phyloP scores from a whole-genome alignment of 78 protist species.

The Dictyostelium citrinum region DNA sequence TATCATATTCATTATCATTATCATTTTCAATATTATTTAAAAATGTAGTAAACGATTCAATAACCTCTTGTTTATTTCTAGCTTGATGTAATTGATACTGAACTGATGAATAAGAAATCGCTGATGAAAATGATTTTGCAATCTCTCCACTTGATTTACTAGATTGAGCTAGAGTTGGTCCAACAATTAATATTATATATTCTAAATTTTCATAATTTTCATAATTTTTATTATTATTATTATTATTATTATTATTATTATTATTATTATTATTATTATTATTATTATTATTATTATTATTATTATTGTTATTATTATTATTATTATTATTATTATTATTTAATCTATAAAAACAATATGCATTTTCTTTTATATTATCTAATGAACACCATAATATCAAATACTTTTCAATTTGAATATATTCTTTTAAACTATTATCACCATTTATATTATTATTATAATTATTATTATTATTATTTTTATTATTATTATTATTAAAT shows the following conservation, averaged over 20 bases:
- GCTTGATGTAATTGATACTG: neutral
- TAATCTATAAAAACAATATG: neutral
- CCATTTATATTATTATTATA: too few relatives aligned
- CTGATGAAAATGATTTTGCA: conserved; percentile 12
- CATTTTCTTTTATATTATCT: neutral
- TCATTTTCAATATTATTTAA: neutral
- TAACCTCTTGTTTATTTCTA: neutral
- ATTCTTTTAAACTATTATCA: neutral
- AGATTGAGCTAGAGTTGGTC: neutral
- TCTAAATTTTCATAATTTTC: neutral
- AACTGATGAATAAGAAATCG: neutral
- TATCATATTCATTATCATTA: neutral
- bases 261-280: neutral
- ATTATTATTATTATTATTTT: neutral
- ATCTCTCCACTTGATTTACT: neutral
- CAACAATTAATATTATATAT: neutral
- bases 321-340: neutral
- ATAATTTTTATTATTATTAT: neutral
- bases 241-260: neutral
- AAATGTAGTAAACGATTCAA: neutral
- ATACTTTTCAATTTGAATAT: conserved; percentile 2
- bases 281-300: neutral
- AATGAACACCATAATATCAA: neutral
- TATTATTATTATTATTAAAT: neutral
- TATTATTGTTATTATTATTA: neutral